Conservation (phyloP, 2,329 filamentous ascomycete species). For the Lachnellula occidentalis region DNA sequence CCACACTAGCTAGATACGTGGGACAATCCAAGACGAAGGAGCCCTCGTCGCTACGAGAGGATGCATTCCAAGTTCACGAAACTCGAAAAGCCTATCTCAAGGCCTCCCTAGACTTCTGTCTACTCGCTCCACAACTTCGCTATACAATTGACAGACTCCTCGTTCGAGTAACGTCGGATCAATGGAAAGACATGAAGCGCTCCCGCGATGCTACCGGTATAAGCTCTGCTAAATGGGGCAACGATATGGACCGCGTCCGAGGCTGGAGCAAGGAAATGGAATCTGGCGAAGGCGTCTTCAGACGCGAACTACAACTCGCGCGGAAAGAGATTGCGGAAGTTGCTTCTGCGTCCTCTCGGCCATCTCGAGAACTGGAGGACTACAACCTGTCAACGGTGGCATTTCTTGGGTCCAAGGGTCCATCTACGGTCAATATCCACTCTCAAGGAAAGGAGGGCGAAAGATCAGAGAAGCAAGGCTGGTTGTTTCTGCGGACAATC, state of each 20-base stretch:
- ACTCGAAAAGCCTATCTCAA: conserved; percentile 85
- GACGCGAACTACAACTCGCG: conserved; percentile 71
- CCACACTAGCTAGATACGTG: conserved; percentile 73
- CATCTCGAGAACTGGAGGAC: conserved; percentile 87
- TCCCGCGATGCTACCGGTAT: conserved; percentile 59
- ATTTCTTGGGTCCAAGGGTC: conserved; percentile 67
- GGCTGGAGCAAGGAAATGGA: conserved; percentile 97
- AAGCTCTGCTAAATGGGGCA: conserved; percentile 59
- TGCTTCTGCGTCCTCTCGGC: conserved; percentile 64
- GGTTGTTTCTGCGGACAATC: conserved; percentile 78
- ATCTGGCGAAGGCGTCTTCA: conserved; percentile 75
- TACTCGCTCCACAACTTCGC: conserved; percentile 79
- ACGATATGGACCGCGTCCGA: conserved; percentile 84
- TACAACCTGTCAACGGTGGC: conserved; percentile 88
- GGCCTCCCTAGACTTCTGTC: conserved; percentile 88
- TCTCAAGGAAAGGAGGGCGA: conserved; percentile 48
- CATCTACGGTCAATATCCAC: conserved; percentile 46
- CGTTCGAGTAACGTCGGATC: conserved; percentile 76
- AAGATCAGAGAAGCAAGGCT: conserved; percentile 77
- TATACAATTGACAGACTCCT: conserved; percentile 80
- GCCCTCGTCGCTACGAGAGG: conserved; percentile 81
- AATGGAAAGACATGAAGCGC: conserved; percentile 80
- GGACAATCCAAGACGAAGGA: conserved; percentile 90
- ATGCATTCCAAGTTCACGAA: conserved; percentile 94
- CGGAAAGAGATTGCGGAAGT: conserved; percentile 76